phyloP scores from a whole-genome alignment of 768 basidiomycete species.

The Mrakia blollopis region DNA sequence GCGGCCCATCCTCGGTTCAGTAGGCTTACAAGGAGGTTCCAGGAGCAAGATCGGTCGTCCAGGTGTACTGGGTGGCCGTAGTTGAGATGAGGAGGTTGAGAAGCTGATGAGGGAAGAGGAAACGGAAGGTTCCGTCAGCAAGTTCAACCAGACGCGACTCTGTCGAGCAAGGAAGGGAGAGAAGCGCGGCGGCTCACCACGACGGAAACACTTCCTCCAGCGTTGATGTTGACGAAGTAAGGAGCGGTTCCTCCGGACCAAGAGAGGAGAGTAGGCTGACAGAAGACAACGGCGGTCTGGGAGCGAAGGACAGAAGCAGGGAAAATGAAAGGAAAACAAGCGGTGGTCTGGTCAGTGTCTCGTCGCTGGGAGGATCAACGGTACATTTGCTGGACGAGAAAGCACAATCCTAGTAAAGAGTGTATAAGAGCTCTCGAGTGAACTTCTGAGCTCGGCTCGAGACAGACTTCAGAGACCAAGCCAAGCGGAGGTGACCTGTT shows the following conservation, averaged over 20 bases:
- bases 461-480: too few relatives aligned
- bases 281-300: slow-evolving; percentile 7
- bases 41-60: slow-evolving; percentile 1
- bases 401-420: too few relatives aligned
- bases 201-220: background rate
- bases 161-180: too few relatives aligned
- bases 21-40: background rate
- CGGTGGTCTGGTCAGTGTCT: background rate
- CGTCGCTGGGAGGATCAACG: too few relatives aligned
- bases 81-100: background rate
- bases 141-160: background rate
- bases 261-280: background rate
- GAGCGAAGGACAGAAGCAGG: background rate
- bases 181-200: too few relatives aligned
- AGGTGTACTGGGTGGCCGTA: background rate
- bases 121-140: background rate
- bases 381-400: too few relatives aligned
- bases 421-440: background rate
- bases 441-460: background rate
- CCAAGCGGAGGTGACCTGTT: too few relatives aligned
- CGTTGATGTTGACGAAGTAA: background rate
- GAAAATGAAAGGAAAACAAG: background rate
- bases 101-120: background rate
- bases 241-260: slow-evolving; percentile 6
- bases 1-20: too few relatives aligned